phyloP scores from a whole-genome alignment of 1,284 basidiomycete species.

The Prillingera fragicola region DNA sequence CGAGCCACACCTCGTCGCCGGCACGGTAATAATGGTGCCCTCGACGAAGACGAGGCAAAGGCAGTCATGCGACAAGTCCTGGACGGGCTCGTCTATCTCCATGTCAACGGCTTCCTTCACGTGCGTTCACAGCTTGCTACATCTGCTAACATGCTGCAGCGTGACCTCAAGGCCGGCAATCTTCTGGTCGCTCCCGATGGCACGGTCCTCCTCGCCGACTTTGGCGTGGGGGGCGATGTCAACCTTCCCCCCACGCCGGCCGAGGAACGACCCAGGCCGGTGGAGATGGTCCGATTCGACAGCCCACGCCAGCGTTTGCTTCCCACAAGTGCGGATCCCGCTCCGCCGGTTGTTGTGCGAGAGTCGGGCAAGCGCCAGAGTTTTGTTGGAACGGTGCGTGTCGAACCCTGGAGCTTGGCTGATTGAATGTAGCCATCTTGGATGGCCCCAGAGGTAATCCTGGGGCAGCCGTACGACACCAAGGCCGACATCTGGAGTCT shows the following conservation, averaged over 20 bases:
- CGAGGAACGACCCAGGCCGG: slow-evolving; percentile 6
- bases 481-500: slow-evolving; percentile 97
- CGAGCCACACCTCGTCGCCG: neutral
- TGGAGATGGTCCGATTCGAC: slow-evolving; percentile 29
- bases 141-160: slow-evolving; percentile 18
- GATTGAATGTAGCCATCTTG: slow-evolving; percentile 61
- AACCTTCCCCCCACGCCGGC: slow-evolving; percentile 22
- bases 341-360: slow-evolving; percentile 9
- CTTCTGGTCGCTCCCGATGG: slow-evolving; percentile 70
- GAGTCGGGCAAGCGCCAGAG: slow-evolving; percentile 70
- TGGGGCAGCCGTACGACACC: slow-evolving; percentile 77
- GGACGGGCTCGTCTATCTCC: slow-evolving; percentile 76
- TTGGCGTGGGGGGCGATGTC: slow-evolving; percentile 62
- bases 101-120: slow-evolving; percentile 85
- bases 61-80: slow-evolving; percentile 70
- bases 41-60: slow-evolving; percentile 43
- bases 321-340: slow-evolving; percentile 4
- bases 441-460: slow-evolving; percentile 97
- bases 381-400: slow-evolving; percentile 71
- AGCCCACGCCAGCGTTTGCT: slow-evolving; percentile 7
- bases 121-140: slow-evolving; percentile 14
- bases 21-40: slow-evolving; percentile 3
- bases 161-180: slow-evolving; percentile 66
- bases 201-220: slow-evolving; percentile 87
- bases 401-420: neutral